Percentiles rank a stretch among this genome's conserved stretches.
Conservation (phyloP, 768 basidiomycete species). For the Podaxis carcinomalis region DNA sequence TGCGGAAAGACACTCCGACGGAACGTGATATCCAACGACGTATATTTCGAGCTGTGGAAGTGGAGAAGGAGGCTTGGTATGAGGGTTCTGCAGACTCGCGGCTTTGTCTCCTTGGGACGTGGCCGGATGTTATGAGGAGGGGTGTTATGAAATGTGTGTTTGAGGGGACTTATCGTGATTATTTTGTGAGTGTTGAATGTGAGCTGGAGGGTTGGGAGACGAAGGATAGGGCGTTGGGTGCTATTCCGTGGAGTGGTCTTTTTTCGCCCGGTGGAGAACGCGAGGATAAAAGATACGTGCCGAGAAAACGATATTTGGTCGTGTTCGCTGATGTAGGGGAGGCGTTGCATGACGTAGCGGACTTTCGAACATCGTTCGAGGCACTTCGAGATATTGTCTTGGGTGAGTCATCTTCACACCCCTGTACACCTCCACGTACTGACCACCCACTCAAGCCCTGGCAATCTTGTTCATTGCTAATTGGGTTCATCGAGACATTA, state of each 20-base stretch:
- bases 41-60: slow-evolving; percentile 10
- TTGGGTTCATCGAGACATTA: no score
- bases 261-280: not conserved
- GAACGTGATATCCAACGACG: slow-evolving; percentile 13
- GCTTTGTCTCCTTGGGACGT: not conserved
- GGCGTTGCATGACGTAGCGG: no score
- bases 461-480: no score
- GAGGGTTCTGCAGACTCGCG: not conserved
- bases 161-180: not conserved
- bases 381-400: no score
- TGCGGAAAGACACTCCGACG: slow-evolving; percentile 6
- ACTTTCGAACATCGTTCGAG: no score
- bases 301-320: no score
- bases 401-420: no score
- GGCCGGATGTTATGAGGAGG: not conserved
- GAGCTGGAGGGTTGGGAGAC: not conserved
- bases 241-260: not conserved
- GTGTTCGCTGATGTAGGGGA: no score
- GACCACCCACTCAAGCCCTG: no score
- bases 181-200: not conserved
- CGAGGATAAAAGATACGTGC: no score
- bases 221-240: not conserved
- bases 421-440: not conserved
- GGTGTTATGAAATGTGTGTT: not conserved
- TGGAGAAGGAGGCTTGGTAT: not conserved